phyloP scores from a whole-genome alignment of 2,329 filamentous ascomycete genomes.

The Apiospora koreana region DNA sequence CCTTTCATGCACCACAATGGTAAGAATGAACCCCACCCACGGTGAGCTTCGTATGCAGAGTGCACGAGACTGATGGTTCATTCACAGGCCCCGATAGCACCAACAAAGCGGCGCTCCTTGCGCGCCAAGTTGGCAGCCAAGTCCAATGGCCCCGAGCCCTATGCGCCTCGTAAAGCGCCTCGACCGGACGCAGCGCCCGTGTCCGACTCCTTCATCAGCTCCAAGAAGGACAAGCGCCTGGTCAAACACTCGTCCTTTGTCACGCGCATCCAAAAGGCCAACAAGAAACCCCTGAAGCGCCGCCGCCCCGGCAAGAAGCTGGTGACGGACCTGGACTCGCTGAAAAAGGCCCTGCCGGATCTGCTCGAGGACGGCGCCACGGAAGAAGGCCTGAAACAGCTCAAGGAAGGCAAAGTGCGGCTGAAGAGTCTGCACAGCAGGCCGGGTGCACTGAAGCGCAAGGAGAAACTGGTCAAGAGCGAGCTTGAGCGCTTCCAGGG shows the following conservation, averaged over 20 bases:
- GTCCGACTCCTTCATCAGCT: conserved; percentile 61
- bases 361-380: conserved; percentile 48
- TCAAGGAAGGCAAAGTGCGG: conserved; percentile 61
- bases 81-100: conserved; percentile 41
- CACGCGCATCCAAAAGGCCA: conserved; percentile 68
- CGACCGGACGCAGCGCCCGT: conserved; percentile 51
- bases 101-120: conserved; percentile 57
- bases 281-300: conserved; percentile 58
- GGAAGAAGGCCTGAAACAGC: conserved; percentile 42
- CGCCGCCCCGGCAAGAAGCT: conserved; percentile 77
- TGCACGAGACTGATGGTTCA: background rate
- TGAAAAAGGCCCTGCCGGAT: conserved; percentile 80
- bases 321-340: conserved; percentile 69
- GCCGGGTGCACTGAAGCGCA: conserved; percentile 80
- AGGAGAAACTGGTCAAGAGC: conserved; percentile 74
- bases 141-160: conserved; percentile 44
- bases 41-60: background rate
- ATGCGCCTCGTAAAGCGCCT: conserved; percentile 53
- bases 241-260: conserved; percentile 83
- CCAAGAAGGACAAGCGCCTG: conserved; percentile 80
- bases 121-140: conserved; percentile 57
- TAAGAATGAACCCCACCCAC: background rate
- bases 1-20: background rate
- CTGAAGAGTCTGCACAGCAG: conserved; percentile 74
- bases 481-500: conserved; percentile 84